These are phyloP conservation scores for Desmodesmus armatus DNA, from an alignment of 139 green algal genomes.

Conservation along the genomic window DNA sequence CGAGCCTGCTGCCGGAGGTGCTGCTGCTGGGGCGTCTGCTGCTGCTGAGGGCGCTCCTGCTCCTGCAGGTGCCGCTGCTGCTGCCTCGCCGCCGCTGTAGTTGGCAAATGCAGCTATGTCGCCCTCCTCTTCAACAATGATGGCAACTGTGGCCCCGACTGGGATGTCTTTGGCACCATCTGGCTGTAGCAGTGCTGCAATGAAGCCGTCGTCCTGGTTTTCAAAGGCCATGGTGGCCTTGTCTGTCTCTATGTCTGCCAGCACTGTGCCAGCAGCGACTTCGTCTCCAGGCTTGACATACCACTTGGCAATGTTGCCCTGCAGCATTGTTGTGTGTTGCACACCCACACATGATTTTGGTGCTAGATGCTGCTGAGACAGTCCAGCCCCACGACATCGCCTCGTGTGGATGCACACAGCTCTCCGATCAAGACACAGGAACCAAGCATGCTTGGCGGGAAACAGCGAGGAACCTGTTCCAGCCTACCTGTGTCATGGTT, in stretches of 20 bases:
- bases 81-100: conserved; percentile 50
- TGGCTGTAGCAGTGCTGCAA: conserved; percentile 72
- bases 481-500: too few relatives aligned
- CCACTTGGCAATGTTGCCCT: conserved; percentile 71
- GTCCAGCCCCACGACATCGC: too few relatives aligned
- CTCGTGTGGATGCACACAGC: too few relatives aligned
- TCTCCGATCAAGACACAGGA: too few relatives aligned
- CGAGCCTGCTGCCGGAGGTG: conserved; percentile 26
- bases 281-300: conserved; percentile 46
- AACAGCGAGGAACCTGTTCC: too few relatives aligned
- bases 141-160: conserved; percentile 18
- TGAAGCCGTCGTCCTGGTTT: conserved; percentile 66
- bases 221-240: conserved; percentile 84
- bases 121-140: conserved; percentile 85
- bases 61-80: not conserved
- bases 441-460: too few relatives aligned
- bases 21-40: conserved; percentile 12
- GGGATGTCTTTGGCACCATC: conserved; percentile 30
- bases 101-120: conserved; percentile 75
- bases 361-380: too few relatives aligned
- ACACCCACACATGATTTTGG: too few relatives aligned
- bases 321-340: too few relatives aligned
- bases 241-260: conserved; percentile 97
- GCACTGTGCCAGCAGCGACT: conserved; percentile 69
- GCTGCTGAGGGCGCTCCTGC: conserved; percentile 12